Conservation (phyloP, 306 rosid genomes). For the Pueraria montana region DNA sequence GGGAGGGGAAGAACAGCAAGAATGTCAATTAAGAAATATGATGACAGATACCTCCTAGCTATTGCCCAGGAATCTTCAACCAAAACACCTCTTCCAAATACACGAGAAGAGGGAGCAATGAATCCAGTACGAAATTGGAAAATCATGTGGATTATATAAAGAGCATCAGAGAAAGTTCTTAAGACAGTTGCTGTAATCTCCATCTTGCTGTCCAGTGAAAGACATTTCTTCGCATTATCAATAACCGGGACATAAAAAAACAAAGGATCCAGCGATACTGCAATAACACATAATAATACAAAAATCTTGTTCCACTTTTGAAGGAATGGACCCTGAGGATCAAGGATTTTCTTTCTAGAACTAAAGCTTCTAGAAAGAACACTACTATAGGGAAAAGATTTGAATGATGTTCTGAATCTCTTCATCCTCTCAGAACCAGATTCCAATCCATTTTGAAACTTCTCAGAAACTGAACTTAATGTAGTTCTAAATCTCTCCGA, state of each 20-base stretch:
- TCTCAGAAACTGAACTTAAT: slow-evolving; percentile 59
- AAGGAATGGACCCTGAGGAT: slow-evolving; percentile 91
- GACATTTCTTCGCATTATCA: slow-evolving; percentile 66
- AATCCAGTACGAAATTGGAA: slow-evolving; percentile 86
- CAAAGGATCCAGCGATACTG: slow-evolving; percentile 87
- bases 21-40: slow-evolving; percentile 83
- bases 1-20: slow-evolving; percentile 88
- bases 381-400: slow-evolving; percentile 59
- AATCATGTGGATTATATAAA: slow-evolving; percentile 77
- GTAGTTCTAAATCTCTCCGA: slow-evolving; percentile 58
- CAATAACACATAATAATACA: slow-evolving; percentile 76
- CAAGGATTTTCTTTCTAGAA: slow-evolving; percentile 75
- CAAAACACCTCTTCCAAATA: slow-evolving; percentile 91
- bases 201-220: slow-evolving; percentile 70
- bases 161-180: slow-evolving; percentile 78
- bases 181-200: slow-evolving; percentile 75
- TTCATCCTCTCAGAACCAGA: slow-evolving; percentile 77
- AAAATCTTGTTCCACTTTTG: slow-evolving; percentile 96
- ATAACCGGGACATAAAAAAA: slow-evolving; percentile 87
- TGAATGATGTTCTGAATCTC: slow-evolving; percentile 62
- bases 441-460: slow-evolving; percentile 71
- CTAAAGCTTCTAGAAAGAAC: slow-evolving; percentile 57
- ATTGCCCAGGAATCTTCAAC: slow-evolving; percentile 86
- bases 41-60: slow-evolving; percentile 76
- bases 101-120: slow-evolving; percentile 90